A percentile compares a stretch with the other conserved stretches of the same genome.
phyloP scores from a whole-genome alignment of 805 yeast species.

The baker's yeast (Saccharomyces cerevisiae) region DNA sequence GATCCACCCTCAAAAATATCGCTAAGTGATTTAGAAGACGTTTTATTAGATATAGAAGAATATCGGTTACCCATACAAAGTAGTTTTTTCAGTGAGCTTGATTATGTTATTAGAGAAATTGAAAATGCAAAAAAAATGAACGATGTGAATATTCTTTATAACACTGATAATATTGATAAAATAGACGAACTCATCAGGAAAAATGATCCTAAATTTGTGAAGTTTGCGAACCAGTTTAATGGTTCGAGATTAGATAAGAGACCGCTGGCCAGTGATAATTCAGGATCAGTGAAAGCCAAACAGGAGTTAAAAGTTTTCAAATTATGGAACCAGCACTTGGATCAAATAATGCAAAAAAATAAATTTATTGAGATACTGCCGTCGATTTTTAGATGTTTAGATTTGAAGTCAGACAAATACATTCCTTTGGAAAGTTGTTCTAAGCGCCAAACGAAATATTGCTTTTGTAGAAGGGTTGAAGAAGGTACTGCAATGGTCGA shows the following conservation, averaged over 20 bases:
- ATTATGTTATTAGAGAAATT: slow-evolving; percentile 8
- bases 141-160: slow-evolving; percentile 6
- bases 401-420: slow-evolving; percentile 17
- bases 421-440: slow-evolving; percentile 5
- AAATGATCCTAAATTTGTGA: slow-evolving; percentile 3
- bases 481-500: slow-evolving; percentile 53
- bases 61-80: slow-evolving; percentile 20
- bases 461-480: slow-evolving; percentile 57
- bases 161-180: slow-evolving; percentile 7
- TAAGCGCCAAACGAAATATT: slow-evolving; percentile 31
- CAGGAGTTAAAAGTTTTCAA: slow-evolving; percentile 9
- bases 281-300: slow-evolving; percentile 12
- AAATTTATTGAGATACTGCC: slow-evolving; percentile 2
- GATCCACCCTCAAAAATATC: slow-evolving; percentile 8
- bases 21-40: slow-evolving; percentile 6
- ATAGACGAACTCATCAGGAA: slow-evolving; percentile 4
- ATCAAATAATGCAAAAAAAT: slow-evolving; percentile 3
- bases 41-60: slow-evolving; percentile 3
- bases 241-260: slow-evolving; percentile 30
- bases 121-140: slow-evolving; percentile 7
- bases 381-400: slow-evolving; percentile 15
- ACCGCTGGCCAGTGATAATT: slow-evolving; percentile 25
- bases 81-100: slow-evolving; percentile 8
- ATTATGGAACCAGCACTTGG: slow-evolving; percentile 7
- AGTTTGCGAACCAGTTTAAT: slow-evolving; percentile 13